Percentiles rank a stretch among this genome's conserved stretches.
Conservation (phyloP, 169 alveolate genomes). For the Perkinsus olseni region DNA sequence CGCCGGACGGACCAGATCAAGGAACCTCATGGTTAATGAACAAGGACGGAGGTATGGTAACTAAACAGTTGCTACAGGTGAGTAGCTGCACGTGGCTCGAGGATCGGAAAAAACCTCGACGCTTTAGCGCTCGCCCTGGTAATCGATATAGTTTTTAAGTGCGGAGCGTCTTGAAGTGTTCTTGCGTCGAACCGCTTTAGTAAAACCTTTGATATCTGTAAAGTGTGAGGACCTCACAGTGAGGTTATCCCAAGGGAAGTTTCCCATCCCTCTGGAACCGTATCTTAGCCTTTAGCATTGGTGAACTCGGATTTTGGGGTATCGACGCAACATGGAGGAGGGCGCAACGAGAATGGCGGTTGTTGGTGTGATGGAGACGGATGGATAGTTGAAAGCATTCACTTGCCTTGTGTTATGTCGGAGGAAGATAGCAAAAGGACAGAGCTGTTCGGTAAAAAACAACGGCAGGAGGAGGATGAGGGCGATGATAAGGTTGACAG, state of each 20-base stretch:
- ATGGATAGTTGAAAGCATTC: background rate
- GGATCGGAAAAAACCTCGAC: background rate
- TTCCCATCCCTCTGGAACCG: too few species aligned
- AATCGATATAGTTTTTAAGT: background rate
- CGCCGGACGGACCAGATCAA: slow-evolving; percentile 90
- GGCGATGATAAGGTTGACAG: background rate
- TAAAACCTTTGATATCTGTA: background rate
- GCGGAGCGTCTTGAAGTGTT: too few species aligned
- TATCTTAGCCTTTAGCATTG: background rate
- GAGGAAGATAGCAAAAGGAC: background rate
- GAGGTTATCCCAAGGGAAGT: background rate
- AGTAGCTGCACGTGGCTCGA: too few species aligned
- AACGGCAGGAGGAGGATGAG: background rate
- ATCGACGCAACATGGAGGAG: background rate
- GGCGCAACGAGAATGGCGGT: background rate
- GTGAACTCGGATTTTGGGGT: background rate
- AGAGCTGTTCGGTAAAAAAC: background rate
- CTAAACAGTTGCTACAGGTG: background rate
- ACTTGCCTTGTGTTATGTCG: background rate
- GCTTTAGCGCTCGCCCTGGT: background rate
- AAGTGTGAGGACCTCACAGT: background rate
- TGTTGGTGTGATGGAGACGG: background rate
- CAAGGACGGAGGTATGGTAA: background rate
- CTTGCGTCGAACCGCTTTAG: too few species aligned
- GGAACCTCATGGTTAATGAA: slow-evolving; percentile 48